phyloP scores from a whole-genome alignment of 1,284 basidiomycete genomes.

The Fomes fomentarius region DNA sequence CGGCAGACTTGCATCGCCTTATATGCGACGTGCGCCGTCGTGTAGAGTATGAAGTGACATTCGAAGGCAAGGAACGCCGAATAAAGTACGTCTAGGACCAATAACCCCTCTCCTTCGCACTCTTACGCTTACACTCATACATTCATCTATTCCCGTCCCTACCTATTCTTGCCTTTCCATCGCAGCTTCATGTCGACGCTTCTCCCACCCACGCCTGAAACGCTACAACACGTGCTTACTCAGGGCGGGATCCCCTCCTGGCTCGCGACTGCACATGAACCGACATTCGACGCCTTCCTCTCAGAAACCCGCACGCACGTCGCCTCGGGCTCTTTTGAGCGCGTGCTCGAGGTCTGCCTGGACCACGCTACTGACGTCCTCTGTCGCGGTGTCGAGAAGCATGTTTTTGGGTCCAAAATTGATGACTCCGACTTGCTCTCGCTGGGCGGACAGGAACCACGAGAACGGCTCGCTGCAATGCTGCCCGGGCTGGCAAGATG shows the following conservation, averaged over 20 bases:
- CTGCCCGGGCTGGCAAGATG: conserved; percentile 80
- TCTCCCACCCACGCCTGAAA: conserved; percentile 71
- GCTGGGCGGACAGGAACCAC: conserved; percentile 24
- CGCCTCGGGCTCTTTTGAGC: conserved; percentile 68
- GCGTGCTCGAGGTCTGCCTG: conserved; percentile 68
- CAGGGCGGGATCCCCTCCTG: conserved; percentile 55
- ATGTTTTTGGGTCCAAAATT: conserved; percentile 48
- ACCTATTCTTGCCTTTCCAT: neutral
- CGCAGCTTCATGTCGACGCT: conserved; percentile 74
- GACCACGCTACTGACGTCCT: conserved; percentile 66
- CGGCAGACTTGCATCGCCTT: conserved; percentile 68
- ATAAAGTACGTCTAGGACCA: conserved; percentile 47
- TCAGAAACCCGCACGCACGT: conserved; percentile 70
- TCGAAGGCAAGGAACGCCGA: conserved; percentile 59
- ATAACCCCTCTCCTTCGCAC: too few relatives aligned
- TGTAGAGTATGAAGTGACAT: conserved; percentile 73
- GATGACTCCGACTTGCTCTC: conserved; percentile 21
- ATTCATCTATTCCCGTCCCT: neutral
- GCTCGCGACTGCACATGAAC: conserved; percentile 40
- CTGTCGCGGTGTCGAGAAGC: conserved; percentile 55
- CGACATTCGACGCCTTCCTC: conserved; percentile 65
- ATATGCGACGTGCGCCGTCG: conserved; percentile 71
- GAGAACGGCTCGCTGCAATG: conserved; percentile 63
- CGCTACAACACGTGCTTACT: conserved; percentile 66
- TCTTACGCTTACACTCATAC: conserved; percentile 33